Evolutionary conservation across 129 eudicot genomes (phyloP), one percentile per base, ranked within the genome.

Genomic region (Apium graveolens): DNA sequence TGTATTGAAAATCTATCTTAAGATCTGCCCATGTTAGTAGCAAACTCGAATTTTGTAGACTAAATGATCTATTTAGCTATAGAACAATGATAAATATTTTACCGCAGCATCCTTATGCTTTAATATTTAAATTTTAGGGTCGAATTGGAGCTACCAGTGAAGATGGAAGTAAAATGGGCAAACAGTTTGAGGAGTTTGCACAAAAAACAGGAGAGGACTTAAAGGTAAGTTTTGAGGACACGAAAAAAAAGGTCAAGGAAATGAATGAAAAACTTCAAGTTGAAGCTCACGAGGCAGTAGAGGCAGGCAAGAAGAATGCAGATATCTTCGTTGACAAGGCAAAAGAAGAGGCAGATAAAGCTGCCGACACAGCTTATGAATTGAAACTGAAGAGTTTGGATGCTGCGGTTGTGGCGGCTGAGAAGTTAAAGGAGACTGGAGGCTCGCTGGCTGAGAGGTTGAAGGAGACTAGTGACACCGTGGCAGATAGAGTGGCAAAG

Each of bases 281-380:
- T 0, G 62, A 51, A 51, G 62, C 62, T 51, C 62, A 51, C 1
- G 27, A 51, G 62, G 62, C 3, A 51, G 62, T 51, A 51, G 62
- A 51, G 62, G 62, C 62, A 51, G 62, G 62, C 26, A 51, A 51
- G 62, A 51, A 51, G 62, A 51, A 51, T 21, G 62, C 26, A 51
- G 62, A 51, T 51, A 4, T 0, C 62, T 51, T 51, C 8, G 62
- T 51, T 51, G 62, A 51, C 62, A 62, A 62, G 35, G 69, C 69
- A 26, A 62, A 62, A 62, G 69, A 62, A 62, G 69, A 62, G 13
- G 69, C 69, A 62, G 34, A 62, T 26, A 62, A 62, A 62, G 69
- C 69, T 0, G 34, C 69, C 17, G 69, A 62, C 17, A 4, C 35
- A 24, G 69, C 69, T n/a, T 24, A 62, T 51, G 62, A 62, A 62